Base-by-base conservation (phyloP, 495 filamentous ascomycete species). In the Aspergillus carlsbadensis region DNA sequence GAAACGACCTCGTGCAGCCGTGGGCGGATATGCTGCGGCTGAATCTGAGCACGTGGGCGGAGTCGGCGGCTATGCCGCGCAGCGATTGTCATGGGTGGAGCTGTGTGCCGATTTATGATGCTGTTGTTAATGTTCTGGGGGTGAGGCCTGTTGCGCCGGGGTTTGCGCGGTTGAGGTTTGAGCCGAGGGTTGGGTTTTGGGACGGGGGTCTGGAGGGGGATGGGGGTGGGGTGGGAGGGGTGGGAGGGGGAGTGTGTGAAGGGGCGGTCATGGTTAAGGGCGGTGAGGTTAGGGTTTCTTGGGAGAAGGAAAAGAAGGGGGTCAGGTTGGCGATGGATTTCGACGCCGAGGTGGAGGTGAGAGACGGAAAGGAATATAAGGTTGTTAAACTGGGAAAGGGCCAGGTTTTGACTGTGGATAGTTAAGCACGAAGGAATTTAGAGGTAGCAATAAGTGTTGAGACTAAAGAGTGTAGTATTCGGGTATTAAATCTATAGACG, bases 21-120 rank as follows among this genome's bases (percentile, higher is more conserved):
- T 69, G 67, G 67, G 22, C 39, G n/a, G 26, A 49, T 3, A 67
- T 67, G 67, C 46, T 67, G 11, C 50, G 20, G 8, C 22, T 60
- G 34, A 59, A 67, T 17, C 36, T 69, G 47, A 65, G 60, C 0
- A 69, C 67, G 31, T 69, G 67, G 67, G 67, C 64, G 11, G 67
- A 69, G 56, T 55, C 33, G 50, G 56, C 18, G 20, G 61, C 21
- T 51, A 65, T 57, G 55, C 64, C 34, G 1, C 55, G 67, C 10
- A 65, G 64, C 40, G 67, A 69, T 35, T 69, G 67, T 15, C 67
- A 69, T 52, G 67, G 58, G 3, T 69, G 67, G 67, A 67, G 67
- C 37, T 58, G 60, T 2, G 49, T 52, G 13, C 67, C 67, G 10
- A 52, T 69, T 29, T 40, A 69, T 43, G 67, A 69, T 41, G 50